Conservation (phyloP, 805 yeast species). For the Myxozyma vanderwaltii region DNA sequence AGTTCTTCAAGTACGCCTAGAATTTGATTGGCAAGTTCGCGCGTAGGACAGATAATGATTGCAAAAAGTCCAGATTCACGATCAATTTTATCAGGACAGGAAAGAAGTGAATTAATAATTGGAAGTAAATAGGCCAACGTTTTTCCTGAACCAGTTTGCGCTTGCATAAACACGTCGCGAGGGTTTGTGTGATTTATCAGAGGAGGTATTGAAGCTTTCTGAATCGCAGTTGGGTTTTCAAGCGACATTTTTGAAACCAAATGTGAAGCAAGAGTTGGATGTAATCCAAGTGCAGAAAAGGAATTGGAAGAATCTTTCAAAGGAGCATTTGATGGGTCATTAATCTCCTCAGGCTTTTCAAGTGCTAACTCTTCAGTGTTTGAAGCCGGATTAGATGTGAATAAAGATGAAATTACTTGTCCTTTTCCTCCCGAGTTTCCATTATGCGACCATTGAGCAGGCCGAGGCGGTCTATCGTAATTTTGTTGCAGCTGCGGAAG, state of each 20-base stretch:
- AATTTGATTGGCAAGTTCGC: slow-evolving; percentile 92
- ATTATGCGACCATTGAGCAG: neutral
- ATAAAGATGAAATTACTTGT: slow-evolving; percentile 68
- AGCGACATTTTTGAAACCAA: slow-evolving; percentile 56
- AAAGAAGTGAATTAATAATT: slow-evolving; percentile 70
- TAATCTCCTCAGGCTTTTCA: slow-evolving; percentile 11
- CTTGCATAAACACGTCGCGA: slow-evolving; percentile 82
- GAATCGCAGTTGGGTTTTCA: slow-evolving; percentile 77
- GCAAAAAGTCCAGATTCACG: slow-evolving; percentile 88
- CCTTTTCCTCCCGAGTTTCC: neutral
- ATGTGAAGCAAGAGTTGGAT: slow-evolving; percentile 54
- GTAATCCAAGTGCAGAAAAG: slow-evolving; percentile 72
- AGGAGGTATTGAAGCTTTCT: slow-evolving; percentile 74
- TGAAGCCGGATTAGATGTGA: slow-evolving; percentile 64
- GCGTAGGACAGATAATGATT: slow-evolving; percentile 84
- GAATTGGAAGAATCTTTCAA: slow-evolving; percentile 60
- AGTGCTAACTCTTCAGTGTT: slow-evolving; percentile 39
- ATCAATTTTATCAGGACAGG: slow-evolving; percentile 48
- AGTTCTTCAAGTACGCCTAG: slow-evolving; percentile 75
- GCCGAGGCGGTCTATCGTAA: neutral
- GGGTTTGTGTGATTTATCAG: slow-evolving; percentile 45
- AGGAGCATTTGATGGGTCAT: slow-evolving; percentile 85
- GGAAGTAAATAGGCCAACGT: slow-evolving; percentile 88
- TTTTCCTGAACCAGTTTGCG: slow-evolving; percentile 98
- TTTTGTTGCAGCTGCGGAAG: slow-evolving; percentile 2